A percentile compares a stretch with the other conserved stretches of the same genome.
These are phyloP conservation scores for Fagopyrum homotropicum DNA, from an alignment of 148 eudicot species.

Conservation along the genomic window DNA sequence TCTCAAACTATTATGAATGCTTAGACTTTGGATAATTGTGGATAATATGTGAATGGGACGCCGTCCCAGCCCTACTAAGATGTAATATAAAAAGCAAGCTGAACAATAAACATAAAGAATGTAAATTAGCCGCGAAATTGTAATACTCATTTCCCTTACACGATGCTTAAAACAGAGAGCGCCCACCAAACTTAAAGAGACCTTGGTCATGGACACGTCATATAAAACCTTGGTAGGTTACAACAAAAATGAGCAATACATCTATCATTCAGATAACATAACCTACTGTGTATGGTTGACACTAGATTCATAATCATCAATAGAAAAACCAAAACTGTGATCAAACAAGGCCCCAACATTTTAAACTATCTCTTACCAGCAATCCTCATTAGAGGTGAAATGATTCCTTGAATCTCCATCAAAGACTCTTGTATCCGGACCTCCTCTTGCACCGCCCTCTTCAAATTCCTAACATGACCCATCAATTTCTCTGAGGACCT, in stretches of 20 bases:
- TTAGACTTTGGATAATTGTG: no score
- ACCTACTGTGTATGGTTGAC: constrained; percentile 4
- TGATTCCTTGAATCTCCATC: constrained; percentile 81
- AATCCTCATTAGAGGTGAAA: constrained; percentile 77
- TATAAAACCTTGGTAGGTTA: no score
- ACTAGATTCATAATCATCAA: background rate
- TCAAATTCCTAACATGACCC: constrained; percentile 54
- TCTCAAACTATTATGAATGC: no score
- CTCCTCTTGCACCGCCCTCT: constrained; percentile 72
- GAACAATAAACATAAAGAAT: no score
- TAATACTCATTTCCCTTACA: background rate
- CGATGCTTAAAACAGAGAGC: background rate
- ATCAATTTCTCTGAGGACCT: constrained; percentile 36
- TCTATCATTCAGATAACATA: background rate
- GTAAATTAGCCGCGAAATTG: no score
- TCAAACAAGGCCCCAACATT: background rate
- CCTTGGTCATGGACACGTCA: no score
- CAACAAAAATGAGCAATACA: background rate
- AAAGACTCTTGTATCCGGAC: constrained; percentile 63
- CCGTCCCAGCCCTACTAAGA: no score
- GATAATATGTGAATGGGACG: no score
- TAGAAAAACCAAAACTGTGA: constrained; percentile 1
- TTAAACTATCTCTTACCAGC: constrained; percentile 54
- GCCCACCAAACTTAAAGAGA: background rate
- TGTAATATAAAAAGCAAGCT: no score